phyloP scores from a whole-genome alignment of 1,139 yeast species.

The Yamadazyma blattariae region DNA sequence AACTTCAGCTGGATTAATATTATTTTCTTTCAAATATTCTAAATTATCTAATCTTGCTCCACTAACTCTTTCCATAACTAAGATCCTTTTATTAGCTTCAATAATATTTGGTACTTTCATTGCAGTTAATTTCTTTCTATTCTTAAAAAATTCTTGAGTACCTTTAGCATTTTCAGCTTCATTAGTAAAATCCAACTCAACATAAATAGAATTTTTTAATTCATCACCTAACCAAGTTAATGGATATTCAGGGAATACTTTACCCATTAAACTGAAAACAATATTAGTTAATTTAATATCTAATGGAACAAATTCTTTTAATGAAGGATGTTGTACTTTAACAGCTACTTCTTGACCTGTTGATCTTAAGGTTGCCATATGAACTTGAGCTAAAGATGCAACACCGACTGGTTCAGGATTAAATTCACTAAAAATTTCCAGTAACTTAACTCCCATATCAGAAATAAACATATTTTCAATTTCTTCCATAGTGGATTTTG shows the following conservation, averaged over 20 bases:
- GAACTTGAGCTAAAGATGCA: slow-evolving; percentile 96
- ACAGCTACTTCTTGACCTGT: slow-evolving; percentile 83
- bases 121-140: slow-evolving; percentile 62
- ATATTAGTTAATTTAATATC: slow-evolving; percentile 77
- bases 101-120: slow-evolving; percentile 73
- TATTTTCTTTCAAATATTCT: slow-evolving; percentile 55
- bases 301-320: slow-evolving; percentile 84
- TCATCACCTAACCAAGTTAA: slow-evolving; percentile 93
- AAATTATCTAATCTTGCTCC: slow-evolving; percentile 85
- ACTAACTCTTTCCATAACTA: slow-evolving; percentile 83
- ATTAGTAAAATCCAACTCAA: slow-evolving; percentile 81
- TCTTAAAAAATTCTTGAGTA: slow-evolving; percentile 65
- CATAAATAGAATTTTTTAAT: slow-evolving; percentile 77
- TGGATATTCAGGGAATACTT: slow-evolving; percentile 90
- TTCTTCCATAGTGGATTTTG: slow-evolving; percentile 70
- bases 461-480: slow-evolving; percentile 59
- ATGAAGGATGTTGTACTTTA: slow-evolving; percentile 89
- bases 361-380: slow-evolving; percentile 60
- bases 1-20: slow-evolving; percentile 74
- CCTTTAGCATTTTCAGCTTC: slow-evolving; percentile 80
- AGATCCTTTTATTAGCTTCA: slow-evolving; percentile 64
- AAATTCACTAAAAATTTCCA: slow-evolving; percentile 68
- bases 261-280: slow-evolving; percentile 72
- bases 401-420: slow-evolving; percentile 83
- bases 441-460: slow-evolving; percentile 64